phyloP scores from a whole-genome alignment of 768 basidiomycete genomes.

The Boletus fagicola region DNA sequence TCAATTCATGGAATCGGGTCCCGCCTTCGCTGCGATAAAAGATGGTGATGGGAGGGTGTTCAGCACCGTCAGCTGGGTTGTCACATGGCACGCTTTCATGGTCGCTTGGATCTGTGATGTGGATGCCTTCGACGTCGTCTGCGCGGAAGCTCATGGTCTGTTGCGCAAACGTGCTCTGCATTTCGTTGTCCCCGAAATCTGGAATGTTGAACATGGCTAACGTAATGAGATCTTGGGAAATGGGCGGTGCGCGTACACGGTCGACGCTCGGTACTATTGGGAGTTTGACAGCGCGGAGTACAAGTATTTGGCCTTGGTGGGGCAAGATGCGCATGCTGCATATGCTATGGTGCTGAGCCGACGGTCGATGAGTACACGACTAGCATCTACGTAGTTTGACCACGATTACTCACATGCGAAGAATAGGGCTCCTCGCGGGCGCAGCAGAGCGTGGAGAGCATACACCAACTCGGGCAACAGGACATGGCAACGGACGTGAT shows the following conservation, averaged over 20 bases:
- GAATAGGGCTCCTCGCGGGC: constrained; percentile 32
- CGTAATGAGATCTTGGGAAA: constrained; percentile 30
- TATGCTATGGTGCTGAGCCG: constrained; percentile 45
- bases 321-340: constrained; percentile 53
- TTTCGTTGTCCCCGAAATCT: constrained; percentile 31
- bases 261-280: constrained; percentile 4
- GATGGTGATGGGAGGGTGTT: constrained; percentile 34
- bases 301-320: constrained; percentile 48
- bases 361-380: constrained; percentile 10
- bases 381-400: too few species aligned
- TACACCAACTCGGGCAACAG: constrained; percentile 33
- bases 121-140: constrained; percentile 35
- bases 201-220: constrained; percentile 33
- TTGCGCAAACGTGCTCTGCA: constrained; percentile 24
- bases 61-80: constrained; percentile 19
- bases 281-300: constrained; percentile 44
- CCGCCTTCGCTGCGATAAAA: constrained; percentile 34
- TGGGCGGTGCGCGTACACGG: constrained; percentile 14
- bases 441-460: constrained; percentile 40
- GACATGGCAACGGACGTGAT: too few species aligned
- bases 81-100: constrained; percentile 18
- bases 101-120: constrained; percentile 32
- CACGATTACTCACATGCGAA: constrained; percentile 21
- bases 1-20: constrained; percentile 28
- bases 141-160: constrained; percentile 32